Percentiles rank a stretch among this genome's conserved stretches.
phyloP scores from a whole-genome alignment of 2,329 filamentous ascomycete species.

The Penicillium sp. region DNA sequence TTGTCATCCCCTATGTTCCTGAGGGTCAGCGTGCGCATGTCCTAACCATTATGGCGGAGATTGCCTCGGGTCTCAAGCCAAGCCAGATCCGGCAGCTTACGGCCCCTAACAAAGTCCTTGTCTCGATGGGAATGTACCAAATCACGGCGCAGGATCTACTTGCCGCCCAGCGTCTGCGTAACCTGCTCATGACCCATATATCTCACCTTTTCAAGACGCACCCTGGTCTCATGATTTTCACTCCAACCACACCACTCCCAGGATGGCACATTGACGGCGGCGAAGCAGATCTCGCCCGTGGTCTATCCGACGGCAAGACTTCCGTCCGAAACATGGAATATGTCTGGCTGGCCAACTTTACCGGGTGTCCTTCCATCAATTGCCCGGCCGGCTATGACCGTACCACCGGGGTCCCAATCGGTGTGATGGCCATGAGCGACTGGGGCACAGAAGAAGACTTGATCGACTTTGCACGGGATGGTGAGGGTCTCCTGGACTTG shows the following conservation, averaged over 20 bases:
- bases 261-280: conserved; percentile 66
- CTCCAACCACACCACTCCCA: conserved; percentile 67
- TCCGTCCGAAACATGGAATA: conserved; percentile 78
- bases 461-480: conserved; percentile 50
- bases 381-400: conserved; percentile 68
- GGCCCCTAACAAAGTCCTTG: conserved; percentile 62
- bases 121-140: conserved; percentile 56
- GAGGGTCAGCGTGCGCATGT: conserved; percentile 73
- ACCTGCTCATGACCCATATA: conserved; percentile 72
- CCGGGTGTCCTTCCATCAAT: conserved; percentile 67
- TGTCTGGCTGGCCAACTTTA: conserved; percentile 77
- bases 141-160: conserved; percentile 65
- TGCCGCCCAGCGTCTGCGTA: conserved; percentile 65
- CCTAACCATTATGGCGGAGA: conserved; percentile 69
- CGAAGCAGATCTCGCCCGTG: conserved; percentile 54
- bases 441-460: conserved; percentile 51
- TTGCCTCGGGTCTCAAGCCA: conserved; percentile 47
- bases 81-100: conserved; percentile 55
- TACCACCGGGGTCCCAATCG: conserved; percentile 42
- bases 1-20: conserved; percentile 53
- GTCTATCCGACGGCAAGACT: conserved; percentile 66
- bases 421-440: conserved; percentile 51
- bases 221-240: conserved; percentile 70
- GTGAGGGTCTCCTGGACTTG: conserved; percentile 44
- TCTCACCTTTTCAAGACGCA: conserved; percentile 63